Conservation (phyloP, 306 rosid genomes). For the Notholithocarpus densiflorus region DNA sequence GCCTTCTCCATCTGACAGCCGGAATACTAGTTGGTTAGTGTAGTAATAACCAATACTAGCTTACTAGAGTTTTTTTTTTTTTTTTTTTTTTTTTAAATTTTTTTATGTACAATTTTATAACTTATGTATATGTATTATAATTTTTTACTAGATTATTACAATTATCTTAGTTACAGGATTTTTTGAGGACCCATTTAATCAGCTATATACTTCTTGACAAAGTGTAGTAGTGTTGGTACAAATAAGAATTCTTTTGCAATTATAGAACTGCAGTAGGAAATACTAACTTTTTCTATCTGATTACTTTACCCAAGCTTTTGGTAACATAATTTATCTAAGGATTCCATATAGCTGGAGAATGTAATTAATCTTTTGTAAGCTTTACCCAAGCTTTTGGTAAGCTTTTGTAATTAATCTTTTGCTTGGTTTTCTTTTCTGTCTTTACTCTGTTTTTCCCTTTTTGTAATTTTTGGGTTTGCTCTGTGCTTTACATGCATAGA, state of each 20-base stretch:
- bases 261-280: background rate
- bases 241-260: background rate
- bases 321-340: background rate
- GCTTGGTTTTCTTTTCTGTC: too few species aligned
- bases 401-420: too few species aligned
- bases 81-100: background rate
- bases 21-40: slow-evolving; percentile 91
- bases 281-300: background rate
- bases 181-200: background rate
- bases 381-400: too few species aligned
- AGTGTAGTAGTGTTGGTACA: background rate
- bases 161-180: background rate
- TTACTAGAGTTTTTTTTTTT: background rate
- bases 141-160: background rate
- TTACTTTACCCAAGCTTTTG: background rate
- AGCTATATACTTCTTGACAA: background rate
- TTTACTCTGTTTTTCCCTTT: too few species aligned
- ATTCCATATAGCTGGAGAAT: background rate
- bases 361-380: background rate
- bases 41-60: background rate
- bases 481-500: too few species aligned
- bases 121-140: background rate
- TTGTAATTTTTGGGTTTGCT: too few species aligned
- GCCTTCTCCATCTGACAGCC: slow-evolving; percentile 93
- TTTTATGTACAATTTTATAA: background rate